Base-by-base conservation (phyloP, 2,329 filamentous ascomycete genomes). In the Hortaea werneckii region DNA sequence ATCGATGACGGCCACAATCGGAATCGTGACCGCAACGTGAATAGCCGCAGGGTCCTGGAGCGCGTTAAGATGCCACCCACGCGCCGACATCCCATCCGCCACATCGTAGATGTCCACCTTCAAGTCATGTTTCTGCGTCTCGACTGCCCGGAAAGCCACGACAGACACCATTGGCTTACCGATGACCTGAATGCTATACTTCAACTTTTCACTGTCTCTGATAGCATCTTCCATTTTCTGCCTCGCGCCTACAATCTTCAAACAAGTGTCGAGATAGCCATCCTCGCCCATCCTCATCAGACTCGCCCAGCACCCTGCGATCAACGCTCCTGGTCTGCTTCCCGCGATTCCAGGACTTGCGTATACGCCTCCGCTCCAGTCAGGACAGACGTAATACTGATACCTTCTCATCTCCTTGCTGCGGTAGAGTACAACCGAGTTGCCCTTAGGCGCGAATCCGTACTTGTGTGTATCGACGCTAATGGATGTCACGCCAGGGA, bases 391-490 rank as follows among this genome's bases (percentile, higher is more conserved):
- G 67, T 95, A 98, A 75, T 98, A 98, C 68, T 98, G 92, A 67
- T 95, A 90, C 47, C 80, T 80, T 56, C 92, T 81, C 54, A 94
- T 78, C 40, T 78, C 71, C 30, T 82, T 77, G 40, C 80, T 85
- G 57, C 92, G 87, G 75, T 98, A 98, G 37, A 98, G 76, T 10
- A 95, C 76, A 1, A 88, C 92, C 43, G 85, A 92, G 75, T 94
- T 98, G 55, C 92, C 92, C 72, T 98, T 98, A 44, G 92, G 92
- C 1, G 92, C 92, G 63, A 98, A 98, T 34, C 92, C 92, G 65
- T 98, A 98, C 67, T 98, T 98, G 77, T 98, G 92, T 2, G 92
- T 98, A 65, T 98, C 92, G 65, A 89, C 94, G 55, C 82, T 88
- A 66, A 98, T 96, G 65, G 84, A 90, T 3, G 90, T 95, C 34